A percentile compares a stretch with the other conserved stretches of the same genome.
Conservation (phyloP, 495 filamentous ascomycete species). For the Aspergillus panamensis region DNA sequence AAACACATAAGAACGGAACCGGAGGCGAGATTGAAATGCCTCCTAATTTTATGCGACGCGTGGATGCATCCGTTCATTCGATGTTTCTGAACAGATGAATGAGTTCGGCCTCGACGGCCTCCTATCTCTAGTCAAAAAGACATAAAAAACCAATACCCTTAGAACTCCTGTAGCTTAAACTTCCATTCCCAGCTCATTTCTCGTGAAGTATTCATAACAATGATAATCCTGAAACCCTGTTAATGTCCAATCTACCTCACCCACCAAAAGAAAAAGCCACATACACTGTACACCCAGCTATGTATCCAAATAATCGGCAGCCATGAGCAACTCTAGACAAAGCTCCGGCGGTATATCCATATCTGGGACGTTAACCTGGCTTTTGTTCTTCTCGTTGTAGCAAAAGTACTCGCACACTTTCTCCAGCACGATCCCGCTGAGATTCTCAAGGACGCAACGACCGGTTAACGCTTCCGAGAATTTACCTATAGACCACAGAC, state of each 20-base stretch:
- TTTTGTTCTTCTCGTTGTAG: slow-evolving; percentile 79
- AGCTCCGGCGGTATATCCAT: slow-evolving; percentile 81
- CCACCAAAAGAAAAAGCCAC: background rate
- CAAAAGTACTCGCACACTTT: slow-evolving; percentile 91
- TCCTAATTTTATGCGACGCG: too few species aligned
- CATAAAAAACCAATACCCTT: background rate
- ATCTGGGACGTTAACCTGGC: slow-evolving; percentile 75
- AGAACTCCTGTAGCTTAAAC: background rate
- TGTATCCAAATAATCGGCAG: slow-evolving; percentile 69
- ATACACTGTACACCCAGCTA: slow-evolving; percentile 23
- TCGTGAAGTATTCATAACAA: background rate
- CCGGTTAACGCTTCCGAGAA: slow-evolving; percentile 68
- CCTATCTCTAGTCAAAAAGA: background rate
- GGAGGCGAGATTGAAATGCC: too few species aligned
- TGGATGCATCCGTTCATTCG: background rate
- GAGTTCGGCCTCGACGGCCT: background rate
- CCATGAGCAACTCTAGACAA: slow-evolving; percentile 76
- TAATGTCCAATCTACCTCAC: background rate
- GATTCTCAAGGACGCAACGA: slow-evolving; percentile 63
- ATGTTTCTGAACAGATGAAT: background rate
- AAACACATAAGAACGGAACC: too few species aligned
- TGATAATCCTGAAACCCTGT: background rate
- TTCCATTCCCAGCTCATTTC: background rate
- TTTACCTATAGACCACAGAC: slow-evolving; percentile 44
- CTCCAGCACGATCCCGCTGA: slow-evolving; percentile 81